Conservation (phyloP, 2,329 filamentous ascomycete species). For the Colletotrichum navitas region DNA sequence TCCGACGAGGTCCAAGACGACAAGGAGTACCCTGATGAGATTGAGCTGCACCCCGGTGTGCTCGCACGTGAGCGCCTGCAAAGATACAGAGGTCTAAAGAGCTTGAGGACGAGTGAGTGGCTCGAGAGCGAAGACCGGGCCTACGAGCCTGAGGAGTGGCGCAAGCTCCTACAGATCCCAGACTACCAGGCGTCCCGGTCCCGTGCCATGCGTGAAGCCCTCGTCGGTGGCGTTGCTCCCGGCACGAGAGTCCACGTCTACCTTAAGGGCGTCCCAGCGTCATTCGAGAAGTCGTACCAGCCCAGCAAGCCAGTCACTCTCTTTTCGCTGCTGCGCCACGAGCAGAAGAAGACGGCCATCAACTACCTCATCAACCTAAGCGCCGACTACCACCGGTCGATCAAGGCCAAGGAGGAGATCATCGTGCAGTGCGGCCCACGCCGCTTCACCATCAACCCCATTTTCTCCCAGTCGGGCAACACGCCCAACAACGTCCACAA, state of each 20-base stretch:
- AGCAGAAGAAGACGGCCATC: conserved; percentile 91
- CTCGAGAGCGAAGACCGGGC: conserved; percentile 88
- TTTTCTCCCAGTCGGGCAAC: conserved; percentile 90
- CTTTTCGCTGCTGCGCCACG: conserved; percentile 91
- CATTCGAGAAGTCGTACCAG: conserved; percentile 61
- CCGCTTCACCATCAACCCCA: conserved; percentile 86
- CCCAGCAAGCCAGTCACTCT: conserved; percentile 75
- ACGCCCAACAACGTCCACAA: conserved; percentile 98
- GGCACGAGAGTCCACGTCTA: conserved; percentile 88
- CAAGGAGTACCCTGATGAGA: conserved; percentile 95
- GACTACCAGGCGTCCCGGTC: conserved; percentile 90
- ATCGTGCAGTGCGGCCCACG: conserved; percentile 92
- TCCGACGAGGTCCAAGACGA: conserved; percentile 88
- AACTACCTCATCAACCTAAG: conserved; percentile 92
- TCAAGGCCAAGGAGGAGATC: conserved; percentile 93
- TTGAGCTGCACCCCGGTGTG: conserved; percentile 91
- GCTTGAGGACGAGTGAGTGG: conserved; percentile 88
- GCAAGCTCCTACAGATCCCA: conserved; percentile 84
- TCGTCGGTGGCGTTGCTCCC: conserved; percentile 87
- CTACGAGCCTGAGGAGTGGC: conserved; percentile 91
- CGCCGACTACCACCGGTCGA: conserved; percentile 78
- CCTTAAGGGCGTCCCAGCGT: conserved; percentile 66
- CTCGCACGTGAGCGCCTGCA: conserved; percentile 86
- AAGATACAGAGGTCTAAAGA: conserved; percentile 93
- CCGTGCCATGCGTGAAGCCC: conserved; percentile 81